Conservation (phyloP, 108 stramenopile genomes). For the Discostella stelligeroides region DNA sequence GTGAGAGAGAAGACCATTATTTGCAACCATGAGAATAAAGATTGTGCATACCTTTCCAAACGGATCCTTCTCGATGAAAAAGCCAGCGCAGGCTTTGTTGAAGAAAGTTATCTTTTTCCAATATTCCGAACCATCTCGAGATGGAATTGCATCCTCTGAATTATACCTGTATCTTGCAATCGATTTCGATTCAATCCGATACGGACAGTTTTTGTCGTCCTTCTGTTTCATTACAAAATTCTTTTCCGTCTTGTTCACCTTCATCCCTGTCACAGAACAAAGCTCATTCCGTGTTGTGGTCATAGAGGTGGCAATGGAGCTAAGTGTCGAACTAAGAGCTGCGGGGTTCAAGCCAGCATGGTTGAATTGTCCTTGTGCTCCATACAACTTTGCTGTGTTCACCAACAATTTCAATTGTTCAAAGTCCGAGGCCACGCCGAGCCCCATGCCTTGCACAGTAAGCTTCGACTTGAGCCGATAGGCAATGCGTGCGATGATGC, state of each 20-base stretch:
- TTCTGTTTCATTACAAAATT: constrained; percentile 22
- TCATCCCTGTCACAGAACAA: neutral
- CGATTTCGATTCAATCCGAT: neutral
- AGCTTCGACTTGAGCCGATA: constrained; percentile 24
- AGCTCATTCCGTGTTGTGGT: constrained; percentile 18
- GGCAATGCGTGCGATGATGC: constrained; percentile 19
- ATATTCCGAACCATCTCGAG: neutral
- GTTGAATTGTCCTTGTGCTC: constrained; percentile 32
- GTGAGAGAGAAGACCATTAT: constrained; percentile 15
- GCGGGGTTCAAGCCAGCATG: constrained; percentile 49
- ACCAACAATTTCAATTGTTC: constrained; percentile 28
- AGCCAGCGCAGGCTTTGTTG: neutral
- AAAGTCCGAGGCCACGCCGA: constrained; percentile 45
- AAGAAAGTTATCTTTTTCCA: neutral
- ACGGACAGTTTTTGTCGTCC: neutral
- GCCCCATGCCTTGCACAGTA: constrained; percentile 44
- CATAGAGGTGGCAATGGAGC: constrained; percentile 43
- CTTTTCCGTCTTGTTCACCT: constrained; percentile 19
- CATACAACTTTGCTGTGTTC: constrained; percentile 23
- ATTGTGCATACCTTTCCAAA: constrained; percentile 17
- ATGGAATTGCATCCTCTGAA: neutral
- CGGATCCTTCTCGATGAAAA: constrained; percentile 32
- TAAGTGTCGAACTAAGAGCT: constrained; percentile 28
- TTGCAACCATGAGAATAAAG: constrained; percentile 27
- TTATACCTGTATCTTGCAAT: neutral